Base-by-base conservation (phyloP, 345 rosid species). In the Gynandropsis gynandra region DNA sequence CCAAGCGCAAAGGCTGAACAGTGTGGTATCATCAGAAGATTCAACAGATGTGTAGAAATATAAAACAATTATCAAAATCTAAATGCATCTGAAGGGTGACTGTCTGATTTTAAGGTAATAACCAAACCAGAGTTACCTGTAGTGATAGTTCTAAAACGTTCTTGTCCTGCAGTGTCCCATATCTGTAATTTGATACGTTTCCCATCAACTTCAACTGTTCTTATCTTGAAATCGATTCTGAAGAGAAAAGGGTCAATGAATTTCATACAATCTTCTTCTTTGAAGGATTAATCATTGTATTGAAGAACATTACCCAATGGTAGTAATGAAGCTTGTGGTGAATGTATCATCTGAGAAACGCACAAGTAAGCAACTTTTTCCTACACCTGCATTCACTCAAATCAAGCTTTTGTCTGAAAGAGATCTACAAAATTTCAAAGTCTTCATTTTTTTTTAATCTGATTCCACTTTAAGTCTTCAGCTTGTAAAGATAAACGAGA, bases 321-420 rank as follows among this genome's bases (percentile, higher is more conserved):
- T 87, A 16, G 96, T 83, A 62, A 87, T 83, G 70, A 87, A 87
- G 65, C 96, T 87, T 4, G 94, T 87, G 14, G 93, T 81, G 57
- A 87, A 87, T 59, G 94, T 79, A 70, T 85, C 96, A 77, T 83
- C 96, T 0, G 96, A 83, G 71, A 87, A 87, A 49, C 96, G 89
- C 70, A 87, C 72, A 1, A 87, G 71, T 59, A 87, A 78, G 62
- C 96, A 87, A 78, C 89, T 87, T 69, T 87, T 87, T 5, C 96
- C 96, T 62, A 83, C 96, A 66, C 96, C 96, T 87, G 81, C 52
- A 29, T 8, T 19, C 16, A 35, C n/a, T 39, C 42, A 14, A 16
- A 35, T 6, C 19, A 10, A 52, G 10, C 7, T 43, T 9, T 4
- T 20, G 18, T 41, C 34, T 6, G 13, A 45, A 44, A 48, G 47